Evolutionary conservation across 108 stramenopile species (phyloP).

Genomic region (Nitzschia sp.): DNA sequence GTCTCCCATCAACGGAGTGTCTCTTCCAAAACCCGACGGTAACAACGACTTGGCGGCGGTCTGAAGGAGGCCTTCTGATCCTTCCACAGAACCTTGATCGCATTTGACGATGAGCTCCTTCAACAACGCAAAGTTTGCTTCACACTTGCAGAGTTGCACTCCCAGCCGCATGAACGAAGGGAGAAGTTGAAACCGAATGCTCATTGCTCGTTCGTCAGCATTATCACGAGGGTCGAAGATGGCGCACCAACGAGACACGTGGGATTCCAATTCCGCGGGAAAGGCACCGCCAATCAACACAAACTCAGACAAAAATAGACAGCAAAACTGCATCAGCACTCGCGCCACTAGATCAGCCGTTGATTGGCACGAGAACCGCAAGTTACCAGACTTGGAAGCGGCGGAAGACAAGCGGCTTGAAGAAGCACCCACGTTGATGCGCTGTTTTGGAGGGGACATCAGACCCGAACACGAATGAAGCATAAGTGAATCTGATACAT

Average conservation of each 20-base stretch:
- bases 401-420: not conserved
- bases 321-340: slow-evolving; percentile 38
- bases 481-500: slow-evolving; percentile 24
- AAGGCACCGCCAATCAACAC: slow-evolving; percentile 31
- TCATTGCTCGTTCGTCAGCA: not conserved
- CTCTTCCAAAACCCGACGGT: not conserved
- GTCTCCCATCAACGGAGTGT: not conserved
- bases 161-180: slow-evolving; percentile 38
- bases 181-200: slow-evolving; percentile 20
- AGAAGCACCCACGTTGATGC: slow-evolving; percentile 27
- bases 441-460: slow-evolving; percentile 37
- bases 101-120: slow-evolving; percentile 24
- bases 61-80: not conserved
- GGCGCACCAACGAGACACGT: slow-evolving; percentile 29
- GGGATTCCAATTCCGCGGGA: slow-evolving; percentile 23
- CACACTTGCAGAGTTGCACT: slow-evolving; percentile 26
- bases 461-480: not conserved
- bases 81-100: not conserved
- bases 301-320: slow-evolving; percentile 46
- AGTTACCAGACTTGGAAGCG: not conserved
- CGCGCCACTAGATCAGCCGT: slow-evolving; percentile 11
- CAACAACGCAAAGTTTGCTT: slow-evolving; percentile 12
- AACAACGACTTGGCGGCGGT: slow-evolving; percentile 11
- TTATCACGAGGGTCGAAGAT: slow-evolving; percentile 13
- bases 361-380: not conserved